Evolutionary conservation across 2,329 filamentous ascomycete genomes (phyloP).

Genomic region (Diaporthe velutina): DNA sequence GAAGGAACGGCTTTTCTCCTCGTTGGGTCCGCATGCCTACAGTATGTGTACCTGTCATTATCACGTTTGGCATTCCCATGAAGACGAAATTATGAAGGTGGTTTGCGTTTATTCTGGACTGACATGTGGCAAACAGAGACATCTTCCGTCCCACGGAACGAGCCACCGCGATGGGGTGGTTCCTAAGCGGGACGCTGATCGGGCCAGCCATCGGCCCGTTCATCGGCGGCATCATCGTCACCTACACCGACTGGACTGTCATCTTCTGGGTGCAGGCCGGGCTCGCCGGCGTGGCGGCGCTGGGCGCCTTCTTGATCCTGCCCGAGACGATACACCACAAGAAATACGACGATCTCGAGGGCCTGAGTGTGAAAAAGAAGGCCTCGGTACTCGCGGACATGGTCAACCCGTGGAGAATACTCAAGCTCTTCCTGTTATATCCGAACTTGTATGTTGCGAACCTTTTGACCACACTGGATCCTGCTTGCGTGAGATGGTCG

Average conservation of each 20-base stretch:
- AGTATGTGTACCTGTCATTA: constrained; percentile 46
- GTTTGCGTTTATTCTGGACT: not conserved
- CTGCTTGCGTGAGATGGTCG: not conserved
- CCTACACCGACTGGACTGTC: constrained; percentile 73
- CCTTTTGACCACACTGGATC: not conserved
- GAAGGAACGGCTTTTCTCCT: constrained; percentile 78
- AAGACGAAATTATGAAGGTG: no score
- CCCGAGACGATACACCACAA: constrained; percentile 76
- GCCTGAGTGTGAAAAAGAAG: constrained; percentile 58
- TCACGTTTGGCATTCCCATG: not conserved
- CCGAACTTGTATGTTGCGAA: constrained; percentile 61
- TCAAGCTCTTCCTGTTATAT: constrained; percentile 68
- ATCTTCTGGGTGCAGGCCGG: constrained; percentile 80
- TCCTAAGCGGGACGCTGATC: constrained; percentile 74
- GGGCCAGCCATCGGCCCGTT: constrained; percentile 75
- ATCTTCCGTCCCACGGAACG: constrained; percentile 72
- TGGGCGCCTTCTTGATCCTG: constrained; percentile 70
- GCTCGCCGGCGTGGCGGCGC: constrained; percentile 67
- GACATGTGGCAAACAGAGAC: constrained; percentile 50
- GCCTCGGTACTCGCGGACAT: constrained; percentile 67
- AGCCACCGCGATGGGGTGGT: constrained; percentile 76
- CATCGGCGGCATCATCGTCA: constrained; percentile 78
- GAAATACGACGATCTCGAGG: constrained; percentile 66
- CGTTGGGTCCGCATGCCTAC: constrained; percentile 74
- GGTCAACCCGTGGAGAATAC: constrained; percentile 70